Conservation (phyloP, 1,139 yeast genomes). For the Saccharomycopsis hybrid region DNA sequence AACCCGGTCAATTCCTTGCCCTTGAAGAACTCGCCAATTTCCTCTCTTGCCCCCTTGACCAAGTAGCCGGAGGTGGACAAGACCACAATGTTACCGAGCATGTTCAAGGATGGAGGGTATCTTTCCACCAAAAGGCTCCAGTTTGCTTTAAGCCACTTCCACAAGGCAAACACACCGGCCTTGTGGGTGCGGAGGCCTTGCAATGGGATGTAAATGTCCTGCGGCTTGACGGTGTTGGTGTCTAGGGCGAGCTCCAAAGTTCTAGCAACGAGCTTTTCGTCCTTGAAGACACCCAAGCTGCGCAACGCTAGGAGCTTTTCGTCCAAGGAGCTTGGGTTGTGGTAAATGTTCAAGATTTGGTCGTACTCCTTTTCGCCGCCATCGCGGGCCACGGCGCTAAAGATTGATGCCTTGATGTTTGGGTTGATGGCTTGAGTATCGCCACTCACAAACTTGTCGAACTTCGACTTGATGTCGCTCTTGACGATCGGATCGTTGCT, state of each 20-base stretch:
- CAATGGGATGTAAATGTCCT: conserved; percentile 78
- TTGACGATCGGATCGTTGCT: conserved; percentile 30
- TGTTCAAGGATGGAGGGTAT: conserved; percentile 76
- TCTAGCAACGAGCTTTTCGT: conserved; percentile 50
- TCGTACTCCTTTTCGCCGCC: conserved; percentile 65
- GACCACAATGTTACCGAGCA: conserved; percentile 69
- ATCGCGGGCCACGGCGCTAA: conserved; percentile 55
- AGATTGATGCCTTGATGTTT: conserved; percentile 68
- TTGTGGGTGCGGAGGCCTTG: conserved; percentile 58
- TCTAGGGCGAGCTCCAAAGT: conserved; percentile 58
- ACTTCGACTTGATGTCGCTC: conserved; percentile 42
- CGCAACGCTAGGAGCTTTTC: conserved; percentile 74
- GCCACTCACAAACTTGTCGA: conserved; percentile 55
- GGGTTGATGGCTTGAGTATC: conserved; percentile 72
- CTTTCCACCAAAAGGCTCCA: conserved; percentile 61
- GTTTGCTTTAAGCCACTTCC: conserved; percentile 72
- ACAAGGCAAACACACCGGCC: conserved; percentile 58
- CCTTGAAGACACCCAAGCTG: conserved; percentile 65
- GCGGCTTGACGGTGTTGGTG: conserved; percentile 64
- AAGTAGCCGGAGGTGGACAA: conserved; percentile 62
- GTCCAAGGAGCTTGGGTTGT: conserved; percentile 59
- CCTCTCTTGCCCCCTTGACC: conserved; percentile 48
- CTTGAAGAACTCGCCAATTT: conserved; percentile 53
- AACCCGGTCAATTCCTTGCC: conserved; percentile 62
- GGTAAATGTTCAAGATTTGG: conserved; percentile 55